These are phyloP conservation scores for Discostella stelligera DNA, from an alignment of 352 stramenopile genomes.

Conservation along the genomic window DNA sequence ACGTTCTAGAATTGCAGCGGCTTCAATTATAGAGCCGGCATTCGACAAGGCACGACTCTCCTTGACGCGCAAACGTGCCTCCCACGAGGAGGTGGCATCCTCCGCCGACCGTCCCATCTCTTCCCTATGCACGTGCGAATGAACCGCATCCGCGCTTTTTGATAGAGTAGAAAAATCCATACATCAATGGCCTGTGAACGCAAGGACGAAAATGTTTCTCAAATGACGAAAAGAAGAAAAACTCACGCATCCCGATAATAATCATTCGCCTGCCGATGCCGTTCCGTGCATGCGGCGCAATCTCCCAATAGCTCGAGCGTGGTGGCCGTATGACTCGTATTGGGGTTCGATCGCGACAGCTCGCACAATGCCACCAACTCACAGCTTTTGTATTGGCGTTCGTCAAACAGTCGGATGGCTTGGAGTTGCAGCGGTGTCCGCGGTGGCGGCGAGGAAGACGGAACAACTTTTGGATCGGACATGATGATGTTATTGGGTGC, in stretches of 20 bases:
- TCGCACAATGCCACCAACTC: conserved; percentile 72
- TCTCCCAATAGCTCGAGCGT: conserved; percentile 65
- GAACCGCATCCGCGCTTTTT: conserved; percentile 12
- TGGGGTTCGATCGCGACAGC: conserved; percentile 35
- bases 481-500: not conserved
- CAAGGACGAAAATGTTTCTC: not conserved
- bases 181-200: not conserved
- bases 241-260: conserved; percentile 59
- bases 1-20: conserved; percentile 61
- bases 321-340: conserved; percentile 9
- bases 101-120: conserved; percentile 1
- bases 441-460: not conserved
- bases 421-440: conserved; percentile 54
- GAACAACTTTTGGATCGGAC: not conserved
- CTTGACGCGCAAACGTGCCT: conserved; percentile 65
- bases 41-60: conserved; percentile 72
- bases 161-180: not conserved
- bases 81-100: conserved; percentile 30
- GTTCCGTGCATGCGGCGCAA: conserved; percentile 51
- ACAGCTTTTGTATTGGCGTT: conserved; percentile 67
- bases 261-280: conserved; percentile 57
- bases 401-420: conserved; percentile 50
- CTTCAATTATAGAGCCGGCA: conserved; percentile 65
- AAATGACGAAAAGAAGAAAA: not conserved
- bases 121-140: conserved; percentile 10